Evolutionary conservation across 805 yeast species (phyloP), one percentile per base, ranked within the genome.

Genomic region (Myxozyma monticola): DNA sequence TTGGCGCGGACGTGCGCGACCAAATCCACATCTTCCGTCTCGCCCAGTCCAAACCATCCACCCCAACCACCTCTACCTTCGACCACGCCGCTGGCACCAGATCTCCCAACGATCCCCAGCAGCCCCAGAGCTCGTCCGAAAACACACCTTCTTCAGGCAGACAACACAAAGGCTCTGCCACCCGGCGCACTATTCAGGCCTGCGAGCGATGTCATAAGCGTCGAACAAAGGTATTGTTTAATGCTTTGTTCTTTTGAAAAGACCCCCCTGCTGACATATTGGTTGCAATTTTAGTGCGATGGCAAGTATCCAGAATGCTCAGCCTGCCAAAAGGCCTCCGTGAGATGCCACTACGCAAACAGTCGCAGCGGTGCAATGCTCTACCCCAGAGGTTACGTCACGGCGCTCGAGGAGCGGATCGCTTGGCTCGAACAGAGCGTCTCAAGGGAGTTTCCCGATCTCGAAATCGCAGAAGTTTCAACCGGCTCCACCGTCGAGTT

Each of bases 141-240:
- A n/a, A n/a, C n/a, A n/a, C n/a, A n/a, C n/a, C n/a, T n/a, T n/a
- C n/a, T n/a, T n/a, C n/a, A n/a, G n/a, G n/a, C n/a, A n/a, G n/a
- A n/a, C n/a, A n/a, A n/a, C n/a, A n/a, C n/a, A n/a, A n/a, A n/a
- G n/a, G n/a, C n/a, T 7, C 54, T 2, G 21, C 46, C 14, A 35
- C 34, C 6, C 30, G 54, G 31, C 34, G 57, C 25, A 53, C 57
- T 4, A 34, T 42, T 12, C 54, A 46, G 17, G 57, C 57, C 2
- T 53, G 57, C 36, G 54, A 53, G 26, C 51, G 57, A 8, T 53
- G 57, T 33, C 57, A 53, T 28, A 36, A 43, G 36, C 50, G 57
- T 12, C 44, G 57, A 14, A 53, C 57, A n/a, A 53, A 51, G 35
- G 56, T 47, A 26, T 9, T 9, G 26, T 35, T n/a, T n/a, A n/a